Percentiles rank a stretch among this genome's conserved stretches.
Evolutionary conservation across 352 stramenopile species (phyloP).

Genomic region (Pythium brassicae): DNA sequence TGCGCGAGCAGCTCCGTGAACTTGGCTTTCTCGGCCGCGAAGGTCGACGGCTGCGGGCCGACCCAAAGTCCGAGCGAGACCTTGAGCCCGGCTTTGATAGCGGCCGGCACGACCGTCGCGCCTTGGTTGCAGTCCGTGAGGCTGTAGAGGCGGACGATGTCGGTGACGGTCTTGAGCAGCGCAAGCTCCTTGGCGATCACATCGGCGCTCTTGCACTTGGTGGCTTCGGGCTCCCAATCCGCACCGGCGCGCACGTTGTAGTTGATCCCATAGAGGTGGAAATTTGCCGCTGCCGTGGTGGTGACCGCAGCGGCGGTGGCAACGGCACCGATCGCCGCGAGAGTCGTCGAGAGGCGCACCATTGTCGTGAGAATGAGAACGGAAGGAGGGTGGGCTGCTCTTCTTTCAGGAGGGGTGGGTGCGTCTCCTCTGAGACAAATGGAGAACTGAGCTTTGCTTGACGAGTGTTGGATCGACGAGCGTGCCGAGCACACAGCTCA

Average conservation of each 20-base stretch:
- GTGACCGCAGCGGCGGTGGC: conserved; percentile 1
- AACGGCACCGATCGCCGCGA: not conserved
- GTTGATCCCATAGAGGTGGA: conserved; percentile 58
- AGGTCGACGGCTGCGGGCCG: conserved; percentile 20
- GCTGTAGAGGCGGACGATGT: conserved; percentile 37
- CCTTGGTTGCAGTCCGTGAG: conserved; percentile 58
- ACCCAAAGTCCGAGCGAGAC: conserved; percentile 70
- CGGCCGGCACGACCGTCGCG: conserved; percentile 31
- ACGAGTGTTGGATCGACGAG: too few relatives aligned
- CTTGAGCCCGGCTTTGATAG: conserved; percentile 37
- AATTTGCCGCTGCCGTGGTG: conserved; percentile 1
- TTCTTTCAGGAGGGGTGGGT: not conserved
- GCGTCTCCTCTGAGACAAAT: too few relatives aligned
- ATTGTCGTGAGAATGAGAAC: not conserved
- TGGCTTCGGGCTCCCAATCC: conserved; percentile 34
- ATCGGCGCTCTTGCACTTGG: conserved; percentile 43
- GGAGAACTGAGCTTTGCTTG: too few relatives aligned
- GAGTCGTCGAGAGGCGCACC: not conserved
- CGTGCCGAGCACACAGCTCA: too few relatives aligned
- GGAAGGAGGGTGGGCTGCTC: too few relatives aligned
- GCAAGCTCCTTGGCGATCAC: conserved; percentile 39
- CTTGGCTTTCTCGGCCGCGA: conserved; percentile 31
- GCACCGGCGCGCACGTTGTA: conserved; percentile 54
- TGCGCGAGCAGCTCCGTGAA: conserved; percentile 31
- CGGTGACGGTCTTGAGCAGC: conserved; percentile 32